phyloP scores from a whole-genome alignment of 2,329 filamentous ascomycete genomes.

The Beauveria sp. region DNA sequence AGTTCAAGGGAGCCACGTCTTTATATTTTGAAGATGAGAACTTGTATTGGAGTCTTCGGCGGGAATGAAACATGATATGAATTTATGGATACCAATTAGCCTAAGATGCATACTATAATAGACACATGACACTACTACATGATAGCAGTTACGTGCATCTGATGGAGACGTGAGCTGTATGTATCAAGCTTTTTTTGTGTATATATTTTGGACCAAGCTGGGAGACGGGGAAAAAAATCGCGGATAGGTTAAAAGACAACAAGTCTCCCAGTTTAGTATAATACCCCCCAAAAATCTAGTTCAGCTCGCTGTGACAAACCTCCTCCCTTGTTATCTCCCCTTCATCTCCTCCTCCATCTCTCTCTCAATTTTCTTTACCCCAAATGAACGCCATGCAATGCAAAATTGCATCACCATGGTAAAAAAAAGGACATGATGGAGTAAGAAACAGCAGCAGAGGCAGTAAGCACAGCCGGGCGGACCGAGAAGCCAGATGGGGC shows the following conservation, averaged over 20 bases:
- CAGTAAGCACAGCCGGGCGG: not conserved
- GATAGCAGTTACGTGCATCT: not conserved
- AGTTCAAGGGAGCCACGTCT: too few relatives aligned
- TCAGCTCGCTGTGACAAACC: not conserved
- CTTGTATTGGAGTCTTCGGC: not conserved
- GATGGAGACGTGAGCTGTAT: not conserved
- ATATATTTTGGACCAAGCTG: constrained; percentile 1
- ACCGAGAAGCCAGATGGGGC: too few relatives aligned
- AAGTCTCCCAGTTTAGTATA: not conserved
- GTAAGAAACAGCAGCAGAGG: not conserved
- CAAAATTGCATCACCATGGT: constrained; percentile 14
- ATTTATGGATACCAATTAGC: not conserved
- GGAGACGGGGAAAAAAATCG: not conserved
- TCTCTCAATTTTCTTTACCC: constrained; percentile 20
- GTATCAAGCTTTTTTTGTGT: constrained; percentile 8
- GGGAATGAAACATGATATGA: not conserved
- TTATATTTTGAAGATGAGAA: not conserved
- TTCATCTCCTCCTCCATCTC: not conserved
- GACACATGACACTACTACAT: not conserved
- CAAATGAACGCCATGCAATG: constrained; percentile 19
- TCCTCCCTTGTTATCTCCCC: too few relatives aligned
- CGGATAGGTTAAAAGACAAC: not conserved
- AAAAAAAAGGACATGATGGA: not conserved
- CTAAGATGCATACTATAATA: not conserved
- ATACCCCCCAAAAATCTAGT: constrained; percentile 8